Evolutionary conservation across 345 rosid genomes (phyloP), one percentile per base, ranked within the genome.

Genomic region (Heritiera littoralis): DNA sequence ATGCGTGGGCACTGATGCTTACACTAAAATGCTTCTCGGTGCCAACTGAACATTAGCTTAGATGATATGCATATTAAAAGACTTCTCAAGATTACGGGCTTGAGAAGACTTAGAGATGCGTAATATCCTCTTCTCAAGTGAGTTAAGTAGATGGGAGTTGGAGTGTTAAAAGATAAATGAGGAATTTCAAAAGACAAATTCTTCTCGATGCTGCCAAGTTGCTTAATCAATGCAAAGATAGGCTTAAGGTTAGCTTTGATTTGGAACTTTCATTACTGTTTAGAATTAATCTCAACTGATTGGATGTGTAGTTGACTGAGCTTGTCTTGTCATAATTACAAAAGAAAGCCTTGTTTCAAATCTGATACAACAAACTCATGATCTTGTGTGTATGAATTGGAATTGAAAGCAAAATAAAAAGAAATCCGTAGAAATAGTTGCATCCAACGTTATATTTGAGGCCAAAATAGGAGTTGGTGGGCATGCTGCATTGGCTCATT

Each of bases 151-250:
- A 23, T 23, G 28, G 28, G 28, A 23, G 28, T 23, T 23, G 28
- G 28, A 23, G 28, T 23, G 28, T 23, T 23, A 23, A 23, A 23
- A 23, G 28, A 23, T 23, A 23, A 23, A 23, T 23, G 28, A 23
- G 0, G 28, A 23, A 23, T 23, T 23, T 23, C 28, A 23, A 23
- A 23, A 23, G 28, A 23, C 28, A 23, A 23, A 23, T 23, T 23
- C 28, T 23, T 23, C 28, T 23, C 3, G 38, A 35, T 35, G 96
- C 98, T 66, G 96, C 98, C n/a, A 93, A 92, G 85, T 84, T 93
- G 85, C 98, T 95, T 79, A 84, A 81, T 81, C 89, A 88, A 79
- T 92, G 92, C 52, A 81, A 91, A 77, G 85, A 88, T 78, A 52
- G 64, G 15, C 92, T 95, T 73, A 88, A 86, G 89, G 98, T 95